Conservation (phyloP, 176 grass and related monocot species). For the Elaeis guineensis region DNA sequence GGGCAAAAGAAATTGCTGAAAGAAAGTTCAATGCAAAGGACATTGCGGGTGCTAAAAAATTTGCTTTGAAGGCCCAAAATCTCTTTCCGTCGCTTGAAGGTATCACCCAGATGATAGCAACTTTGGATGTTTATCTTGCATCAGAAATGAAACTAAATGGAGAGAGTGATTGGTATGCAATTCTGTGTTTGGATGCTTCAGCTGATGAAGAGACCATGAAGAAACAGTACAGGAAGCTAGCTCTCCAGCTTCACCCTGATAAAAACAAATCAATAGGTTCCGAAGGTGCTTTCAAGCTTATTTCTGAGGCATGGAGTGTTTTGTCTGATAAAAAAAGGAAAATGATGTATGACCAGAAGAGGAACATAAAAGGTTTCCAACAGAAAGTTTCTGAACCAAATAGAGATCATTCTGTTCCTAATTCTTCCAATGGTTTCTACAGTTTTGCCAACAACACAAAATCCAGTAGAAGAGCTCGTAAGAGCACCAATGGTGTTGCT, state of each 20-base stretch:
- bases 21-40: conserved; percentile 57
- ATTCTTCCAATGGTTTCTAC: conserved; percentile 51
- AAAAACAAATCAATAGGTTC: conserved; percentile 87
- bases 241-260: conserved; percentile 78
- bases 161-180: conserved; percentile 81
- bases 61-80: conserved; percentile 70
- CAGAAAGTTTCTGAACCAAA: conserved; percentile 6
- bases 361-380: conserved; percentile 19
- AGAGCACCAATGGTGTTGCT: conserved; percentile 4
- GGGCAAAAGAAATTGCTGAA: conserved; percentile 61
- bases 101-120: conserved; percentile 76
- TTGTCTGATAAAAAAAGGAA: conserved; percentile 72
- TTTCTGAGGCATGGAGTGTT: conserved; percentile 86
- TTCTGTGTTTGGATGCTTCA: conserved; percentile 56
- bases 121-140: conserved; percentile 78
- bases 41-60: conserved; percentile 60
- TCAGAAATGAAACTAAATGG: conserved; percentile 59
- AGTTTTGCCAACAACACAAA: conserved; percentile 39
- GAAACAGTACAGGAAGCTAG: conserved; percentile 84
- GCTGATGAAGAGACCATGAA: conserved; percentile 81
- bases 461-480: conserved; percentile 58
- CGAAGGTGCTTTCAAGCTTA: conserved; percentile 72
- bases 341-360: conserved; percentile 65
- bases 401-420: conserved; percentile 34
- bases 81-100: conserved; percentile 72